phyloP scores from a whole-genome alignment of 768 basidiomycete species.

The Stropharia rugosoannulata region DNA sequence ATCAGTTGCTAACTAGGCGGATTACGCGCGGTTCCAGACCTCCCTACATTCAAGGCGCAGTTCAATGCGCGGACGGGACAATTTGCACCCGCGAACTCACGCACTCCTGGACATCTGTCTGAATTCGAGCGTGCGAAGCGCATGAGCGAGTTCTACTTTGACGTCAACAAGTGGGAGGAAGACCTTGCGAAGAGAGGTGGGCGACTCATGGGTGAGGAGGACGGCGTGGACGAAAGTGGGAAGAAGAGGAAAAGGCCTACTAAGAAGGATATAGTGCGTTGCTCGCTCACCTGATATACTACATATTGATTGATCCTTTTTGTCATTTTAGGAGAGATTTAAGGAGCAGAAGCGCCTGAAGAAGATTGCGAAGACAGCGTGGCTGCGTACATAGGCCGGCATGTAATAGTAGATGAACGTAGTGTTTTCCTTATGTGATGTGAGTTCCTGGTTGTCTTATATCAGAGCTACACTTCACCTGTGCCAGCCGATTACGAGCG shows the following conservation, averaged over 20 bases:
- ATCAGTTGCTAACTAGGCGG: not conserved
- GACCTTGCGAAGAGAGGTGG: conserved; percentile 54
- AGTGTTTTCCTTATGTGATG: too few relatives aligned
- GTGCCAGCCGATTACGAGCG: too few relatives aligned
- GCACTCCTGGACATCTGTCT: conserved; percentile 74
- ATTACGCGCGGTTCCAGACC: conserved; percentile 19
- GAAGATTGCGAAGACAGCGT: conserved; percentile 87
- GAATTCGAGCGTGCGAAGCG: conserved; percentile 81
- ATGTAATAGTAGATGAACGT: too few relatives aligned
- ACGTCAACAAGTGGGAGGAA: conserved; percentile 76
- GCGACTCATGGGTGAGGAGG: conserved; percentile 32
- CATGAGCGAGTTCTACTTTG: conserved; percentile 89
- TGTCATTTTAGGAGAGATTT: conserved; percentile 63
- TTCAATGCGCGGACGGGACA: conserved; percentile 83
- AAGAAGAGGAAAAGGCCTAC: conserved; percentile 78
- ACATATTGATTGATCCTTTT: conserved; percentile 4
- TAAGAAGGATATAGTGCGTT: conserved; percentile 81
- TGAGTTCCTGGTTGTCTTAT: too few relatives aligned
- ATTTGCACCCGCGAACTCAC: conserved; percentile 63
- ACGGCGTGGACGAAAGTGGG: conserved; percentile 48
- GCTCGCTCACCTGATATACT: not conserved
- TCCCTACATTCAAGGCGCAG: conserved; percentile 59
- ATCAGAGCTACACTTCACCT: too few relatives aligned
- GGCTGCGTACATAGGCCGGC: conserved; percentile 63
- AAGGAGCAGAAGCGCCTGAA: conserved; percentile 80